Base-by-base conservation (phyloP, 225 moss, liverwort and hornwort species). In the Takakia lepidozioides region DNA sequence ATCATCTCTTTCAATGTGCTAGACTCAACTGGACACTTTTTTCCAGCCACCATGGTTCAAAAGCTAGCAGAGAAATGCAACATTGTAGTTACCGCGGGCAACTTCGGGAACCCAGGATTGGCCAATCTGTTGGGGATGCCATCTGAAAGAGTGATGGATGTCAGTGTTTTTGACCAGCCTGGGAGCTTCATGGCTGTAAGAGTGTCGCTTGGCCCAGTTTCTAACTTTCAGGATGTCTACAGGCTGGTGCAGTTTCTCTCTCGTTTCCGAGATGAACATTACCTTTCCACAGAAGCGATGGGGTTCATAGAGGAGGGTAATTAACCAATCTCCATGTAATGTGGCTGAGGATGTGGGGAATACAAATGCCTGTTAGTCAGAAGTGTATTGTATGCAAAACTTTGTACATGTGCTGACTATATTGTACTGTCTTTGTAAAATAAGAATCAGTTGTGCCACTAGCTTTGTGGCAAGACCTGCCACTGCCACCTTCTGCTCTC, bases 211-310 rank as follows among this genome's bases (percentile, higher is more conserved):
- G 87, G 92, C 26, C 74, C 76, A 8, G 57, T 85, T 53, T 75
- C 76, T 19, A 85, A 69, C 21, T 88, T 92, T 23, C 61, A 69
- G 29, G 88, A 92, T 56, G 85, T 83, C 23, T 85, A 85, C 38
- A 70, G 80, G 61, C 58, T 92, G 43, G 76, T 74, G 48, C 62
- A 82, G 25, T 92, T 87, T 46, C 38, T 92, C 46, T 68, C 76
- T 40, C 59, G 74, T 17, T 92, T 92, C 28, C 72, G 76, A 46
- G 85, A 87, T 21, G 85, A 85, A 59, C 87, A 87, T 39, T 92
- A 80, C 51, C 34, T 87, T 19, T 51, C 87, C 1, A 56, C 55
- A 3, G 77, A 82, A 74, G 80, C 82, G 15, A 73, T 85, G 38
- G 74, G 66, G 10, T 85, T 71, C 47, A 60, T 60, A 15, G 85